Conservation (phyloP, 2,329 filamentous ascomycete species). For the Colletotrichum lentis region DNA sequence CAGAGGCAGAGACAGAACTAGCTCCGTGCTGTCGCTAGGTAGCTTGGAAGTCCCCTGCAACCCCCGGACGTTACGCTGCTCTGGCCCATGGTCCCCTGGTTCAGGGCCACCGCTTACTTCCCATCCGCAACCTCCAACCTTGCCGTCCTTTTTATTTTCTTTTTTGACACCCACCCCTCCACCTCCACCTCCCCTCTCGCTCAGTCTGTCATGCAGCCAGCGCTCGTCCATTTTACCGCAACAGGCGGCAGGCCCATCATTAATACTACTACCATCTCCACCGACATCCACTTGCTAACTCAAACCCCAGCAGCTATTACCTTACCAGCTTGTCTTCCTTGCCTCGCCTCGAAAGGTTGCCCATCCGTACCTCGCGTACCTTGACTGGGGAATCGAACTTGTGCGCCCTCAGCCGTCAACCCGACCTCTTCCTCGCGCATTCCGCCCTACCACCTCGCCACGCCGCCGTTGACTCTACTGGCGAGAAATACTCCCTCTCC, state of each 20-base stretch:
- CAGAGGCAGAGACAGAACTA: neutral
- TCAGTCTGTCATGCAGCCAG: conserved; percentile 34
- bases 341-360: conserved; percentile 18
- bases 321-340: conserved; percentile 24
- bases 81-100: conserved; percentile 25
- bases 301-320: conserved; percentile 35
- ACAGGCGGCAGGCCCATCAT: conserved; percentile 43
- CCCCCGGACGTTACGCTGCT: conserved; percentile 29
- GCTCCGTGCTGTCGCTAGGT: neutral
- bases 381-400: conserved; percentile 15
- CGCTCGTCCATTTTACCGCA: conserved; percentile 48
- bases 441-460: conserved; percentile 30
- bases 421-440: conserved; percentile 12
- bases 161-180: conserved; percentile 29
- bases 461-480: conserved; percentile 31
- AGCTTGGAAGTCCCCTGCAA: conserved; percentile 8
- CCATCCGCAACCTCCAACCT: conserved; percentile 37
- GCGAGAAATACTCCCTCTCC: conserved; percentile 32
- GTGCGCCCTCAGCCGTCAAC: conserved; percentile 24
- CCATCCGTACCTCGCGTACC: neutral
- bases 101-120: conserved; percentile 14
- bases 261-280: conserved; percentile 41
- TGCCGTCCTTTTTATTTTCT: conserved; percentile 30
- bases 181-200: conserved; percentile 9
- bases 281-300: conserved; percentile 39